Conservation (phyloP, 805 yeast species). For the Lipomyces yamadae region DNA sequence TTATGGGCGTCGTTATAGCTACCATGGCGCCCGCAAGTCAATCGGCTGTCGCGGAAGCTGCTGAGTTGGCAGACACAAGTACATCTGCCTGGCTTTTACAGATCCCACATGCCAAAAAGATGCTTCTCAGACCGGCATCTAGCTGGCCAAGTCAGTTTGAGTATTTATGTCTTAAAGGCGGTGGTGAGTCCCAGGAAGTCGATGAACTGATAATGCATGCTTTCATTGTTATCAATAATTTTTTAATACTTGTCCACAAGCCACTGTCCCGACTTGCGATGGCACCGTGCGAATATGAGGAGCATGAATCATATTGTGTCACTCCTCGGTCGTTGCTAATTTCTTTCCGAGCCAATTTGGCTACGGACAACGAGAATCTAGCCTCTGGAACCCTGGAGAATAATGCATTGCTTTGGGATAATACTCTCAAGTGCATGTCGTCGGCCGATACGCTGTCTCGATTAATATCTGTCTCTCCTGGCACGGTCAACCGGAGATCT, state of each 20-base stretch:
- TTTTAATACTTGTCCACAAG: constrained; percentile 18
- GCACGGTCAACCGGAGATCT: constrained; percentile 16
- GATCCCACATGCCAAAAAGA: constrained; percentile 21
- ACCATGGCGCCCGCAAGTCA: not conserved
- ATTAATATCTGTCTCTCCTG: constrained; percentile 18
- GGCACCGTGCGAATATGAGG: constrained; percentile 16
- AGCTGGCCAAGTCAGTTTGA: not conserved
- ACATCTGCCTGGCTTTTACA: constrained; percentile 23
- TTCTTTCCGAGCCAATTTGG: constrained; percentile 16
- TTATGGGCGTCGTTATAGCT: constrained; percentile 4
- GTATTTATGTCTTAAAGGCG: not conserved
- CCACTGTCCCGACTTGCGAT: constrained; percentile 22
- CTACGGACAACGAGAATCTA: not conserved
- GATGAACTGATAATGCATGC: constrained; percentile 30
- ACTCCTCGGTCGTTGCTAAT: constrained; percentile 24
- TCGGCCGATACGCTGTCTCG: constrained; percentile 22
- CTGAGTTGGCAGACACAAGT: constrained; percentile 15
- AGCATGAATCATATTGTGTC: constrained; percentile 18
- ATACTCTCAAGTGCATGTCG: constrained; percentile 21
- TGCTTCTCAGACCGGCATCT: constrained; percentile 1
- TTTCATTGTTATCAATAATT: constrained; percentile 17
- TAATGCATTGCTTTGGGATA: not conserved
- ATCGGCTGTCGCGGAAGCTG: not conserved
- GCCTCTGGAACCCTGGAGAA: not conserved
- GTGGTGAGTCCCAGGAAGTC: constrained; percentile 4